Conservation (phyloP, 306 rosid species). For the Trifolium pratense region DNA sequence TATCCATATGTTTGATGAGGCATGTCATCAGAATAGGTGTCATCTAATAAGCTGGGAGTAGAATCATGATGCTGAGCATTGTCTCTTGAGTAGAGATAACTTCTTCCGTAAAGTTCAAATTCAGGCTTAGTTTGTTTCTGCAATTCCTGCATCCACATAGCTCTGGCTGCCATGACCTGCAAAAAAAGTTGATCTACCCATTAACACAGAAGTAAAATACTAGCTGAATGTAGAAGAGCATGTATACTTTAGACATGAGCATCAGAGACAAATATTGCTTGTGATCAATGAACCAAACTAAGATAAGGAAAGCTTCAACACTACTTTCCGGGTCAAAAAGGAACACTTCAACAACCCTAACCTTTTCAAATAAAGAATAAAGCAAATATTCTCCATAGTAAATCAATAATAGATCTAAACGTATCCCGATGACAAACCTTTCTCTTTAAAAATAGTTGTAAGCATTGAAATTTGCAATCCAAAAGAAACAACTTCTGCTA, state of each 20-base stretch:
- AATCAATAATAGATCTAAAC: constrained; percentile 28
- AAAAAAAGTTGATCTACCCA: constrained; percentile 35
- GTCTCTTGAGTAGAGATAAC: constrained; percentile 52
- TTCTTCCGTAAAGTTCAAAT: constrained; percentile 57
- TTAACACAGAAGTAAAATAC: constrained; percentile 1
- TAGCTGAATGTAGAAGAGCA: constrained; percentile 19
- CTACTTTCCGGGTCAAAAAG: neutral
- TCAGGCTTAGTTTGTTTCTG: constrained; percentile 69
- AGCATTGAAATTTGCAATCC: neutral
- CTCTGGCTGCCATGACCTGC: constrained; percentile 86
- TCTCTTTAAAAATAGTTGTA: neutral
- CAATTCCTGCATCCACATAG: constrained; percentile 94
- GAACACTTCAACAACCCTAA: constrained; percentile 13
- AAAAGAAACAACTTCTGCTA: neutral
- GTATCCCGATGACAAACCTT: neutral
- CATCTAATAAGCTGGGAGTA: constrained; percentile 46
- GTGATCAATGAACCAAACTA: constrained; percentile 31
- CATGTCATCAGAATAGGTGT: constrained; percentile 54
- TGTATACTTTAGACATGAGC: neutral
- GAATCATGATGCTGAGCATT: constrained; percentile 52
- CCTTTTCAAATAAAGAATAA: neutral
- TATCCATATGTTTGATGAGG: constrained; percentile 44
- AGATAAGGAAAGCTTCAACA: neutral
- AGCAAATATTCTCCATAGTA: constrained; percentile 5
- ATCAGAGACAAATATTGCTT: neutral